Evolutionary conservation across 306 rosid species (phyloP).

Genomic region (Canavalia gladiata): DNA sequence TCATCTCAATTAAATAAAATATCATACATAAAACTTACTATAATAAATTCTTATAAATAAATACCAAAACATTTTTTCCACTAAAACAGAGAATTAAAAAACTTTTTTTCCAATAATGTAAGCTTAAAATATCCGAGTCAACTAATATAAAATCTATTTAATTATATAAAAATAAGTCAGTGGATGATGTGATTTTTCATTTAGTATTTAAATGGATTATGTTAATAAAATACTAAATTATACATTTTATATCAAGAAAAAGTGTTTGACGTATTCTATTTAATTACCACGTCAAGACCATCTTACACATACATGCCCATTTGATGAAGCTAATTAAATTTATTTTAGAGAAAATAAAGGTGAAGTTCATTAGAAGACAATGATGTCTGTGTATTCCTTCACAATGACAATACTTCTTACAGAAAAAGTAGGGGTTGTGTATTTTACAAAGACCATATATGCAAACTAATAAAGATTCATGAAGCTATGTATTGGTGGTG

Average conservation of each 20-base stretch:
- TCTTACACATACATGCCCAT: slow-evolving; percentile 1
- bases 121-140: slow-evolving; percentile 20
- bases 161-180: slow-evolving; percentile 6
- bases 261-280: background rate
- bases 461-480: background rate
- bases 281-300: slow-evolving; percentile 28
- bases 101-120: background rate
- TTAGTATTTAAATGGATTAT: background rate
- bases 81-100: background rate
- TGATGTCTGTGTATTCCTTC: background rate
- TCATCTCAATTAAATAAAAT: background rate
- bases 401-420: background rate
- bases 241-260: background rate
- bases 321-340: background rate
- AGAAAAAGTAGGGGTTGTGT: slow-evolving; percentile 17
- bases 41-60: background rate
- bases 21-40: background rate
- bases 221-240: background rate
- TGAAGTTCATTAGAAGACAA: background rate
- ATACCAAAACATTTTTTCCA: background rate
- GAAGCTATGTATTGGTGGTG: background rate
- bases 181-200: background rate
- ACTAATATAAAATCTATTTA: background rate
- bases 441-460: background rate
- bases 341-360: background rate